Base-by-base conservation (phyloP, 2,329 filamentous ascomycete genomes). In the Ceratocystis papillata region DNA sequence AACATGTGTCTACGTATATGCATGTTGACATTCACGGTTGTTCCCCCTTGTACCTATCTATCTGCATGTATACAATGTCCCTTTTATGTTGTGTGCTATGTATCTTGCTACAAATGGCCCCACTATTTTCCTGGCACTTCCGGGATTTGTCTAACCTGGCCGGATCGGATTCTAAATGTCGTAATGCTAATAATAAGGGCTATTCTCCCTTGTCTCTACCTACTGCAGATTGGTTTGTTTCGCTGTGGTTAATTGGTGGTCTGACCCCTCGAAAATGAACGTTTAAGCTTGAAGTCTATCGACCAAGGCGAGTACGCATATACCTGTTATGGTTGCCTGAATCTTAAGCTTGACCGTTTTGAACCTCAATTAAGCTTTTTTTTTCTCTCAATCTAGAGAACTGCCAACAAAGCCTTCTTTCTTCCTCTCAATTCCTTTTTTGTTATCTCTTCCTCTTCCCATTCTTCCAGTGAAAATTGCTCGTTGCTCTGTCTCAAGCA, bases 301-400 rank as follows among this genome's bases (percentile, higher is more conserved):
- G 37, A 41, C 37, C 3, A 10, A 41, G 37, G 3, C 10, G 3
- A 41, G 37, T 12, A 41, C 10, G 37, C 37, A 41, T 41, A 12
- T 41, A 41, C 2, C 8, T 41, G 37, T 48, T 48, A 22, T 25
- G 48, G 7, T 10, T 12, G 20, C 25, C 12, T 28, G 20, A 53
- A 22, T 5, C 20, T 22, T 50, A 37, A 59, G 53, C 53, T 59
- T 17, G 25, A 33, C 25, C 53, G 53, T 33, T 33, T 59, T 33
- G 15, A 59, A 41, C 10, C 25, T 59, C 33, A 59, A 59, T 59
- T 33, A 63, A 33, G 30, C 25, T 63, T 48, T 63, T 63, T 50
- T 48, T 20, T 1, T 17, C 59, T 15, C 45, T 50, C 6, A 50
- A n/a, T 22, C n/a, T 12, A 3, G 22, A 50, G n/a, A 12, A 50